Percentiles rank a stretch among this genome's conserved stretches.
phyloP scores from a whole-genome alignment of 208 protist genomes.

The Leishmania aethiopica region DNA sequence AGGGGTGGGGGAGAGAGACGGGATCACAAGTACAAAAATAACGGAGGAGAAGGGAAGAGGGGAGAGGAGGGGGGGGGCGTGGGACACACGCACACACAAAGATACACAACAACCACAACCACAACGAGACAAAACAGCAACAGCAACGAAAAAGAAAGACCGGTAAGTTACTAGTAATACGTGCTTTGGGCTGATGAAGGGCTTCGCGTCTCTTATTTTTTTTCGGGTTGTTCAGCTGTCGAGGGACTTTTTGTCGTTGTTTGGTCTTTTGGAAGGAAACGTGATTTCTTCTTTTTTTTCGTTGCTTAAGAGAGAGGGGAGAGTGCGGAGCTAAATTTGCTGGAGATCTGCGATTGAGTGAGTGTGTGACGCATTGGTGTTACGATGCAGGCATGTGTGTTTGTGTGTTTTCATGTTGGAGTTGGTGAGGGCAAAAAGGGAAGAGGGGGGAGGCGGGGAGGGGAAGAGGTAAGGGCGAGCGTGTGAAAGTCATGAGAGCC shows the following conservation, averaged over 20 bases:
- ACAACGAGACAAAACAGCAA: neutral
- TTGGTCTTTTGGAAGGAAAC: neutral
- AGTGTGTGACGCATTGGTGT: neutral
- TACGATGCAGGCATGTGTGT: neutral
- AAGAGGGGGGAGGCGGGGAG: neutral
- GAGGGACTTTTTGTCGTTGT: neutral
- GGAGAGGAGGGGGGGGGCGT: neutral
- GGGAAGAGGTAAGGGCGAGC: neutral
- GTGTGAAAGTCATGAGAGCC: neutral
- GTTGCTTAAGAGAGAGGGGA: neutral
- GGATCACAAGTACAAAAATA: conserved; percentile 1
- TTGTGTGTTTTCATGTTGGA: neutral
- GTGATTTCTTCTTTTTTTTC: neutral
- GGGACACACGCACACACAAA: neutral
- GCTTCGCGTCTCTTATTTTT: neutral
- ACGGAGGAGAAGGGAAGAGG: neutral
- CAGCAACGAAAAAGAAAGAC: neutral
- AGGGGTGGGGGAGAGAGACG: neutral
- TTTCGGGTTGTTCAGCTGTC: neutral
- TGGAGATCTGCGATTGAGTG: neutral
- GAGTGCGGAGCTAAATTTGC: neutral
- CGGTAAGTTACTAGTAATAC: neutral
- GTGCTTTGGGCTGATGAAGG: neutral
- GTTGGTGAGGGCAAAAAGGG: neutral
- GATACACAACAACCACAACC: neutral